Conservation (phyloP, 1,139 yeast species). For the Kodamaea suecica region DNA sequence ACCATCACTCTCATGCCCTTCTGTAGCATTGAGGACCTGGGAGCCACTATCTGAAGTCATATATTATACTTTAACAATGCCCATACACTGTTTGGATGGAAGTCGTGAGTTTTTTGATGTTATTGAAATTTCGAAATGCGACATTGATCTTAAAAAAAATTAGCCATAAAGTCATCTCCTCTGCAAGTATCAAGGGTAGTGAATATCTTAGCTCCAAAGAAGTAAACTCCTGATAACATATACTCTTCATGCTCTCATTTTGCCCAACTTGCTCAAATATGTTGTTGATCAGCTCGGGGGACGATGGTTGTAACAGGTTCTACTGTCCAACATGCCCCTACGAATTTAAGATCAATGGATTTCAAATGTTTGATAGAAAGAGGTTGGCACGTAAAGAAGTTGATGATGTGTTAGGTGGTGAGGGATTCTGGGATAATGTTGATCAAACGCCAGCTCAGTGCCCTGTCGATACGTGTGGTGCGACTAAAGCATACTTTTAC, state of each 20-base stretch:
- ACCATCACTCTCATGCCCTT: neutral
- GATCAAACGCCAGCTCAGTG: constrained; percentile 89
- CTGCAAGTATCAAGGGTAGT: no score
- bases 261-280: constrained; percentile 93
- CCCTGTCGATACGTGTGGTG: constrained; percentile 82
- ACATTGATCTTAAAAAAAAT: no score
- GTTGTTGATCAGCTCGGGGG: constrained; percentile 55
- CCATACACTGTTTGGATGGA: no score
- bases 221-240: no score
- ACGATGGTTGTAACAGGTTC: constrained; percentile 50
- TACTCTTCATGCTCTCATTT: constrained; percentile 94
- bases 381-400: constrained; percentile 81
- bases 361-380: constrained; percentile 83
- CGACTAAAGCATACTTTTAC: constrained; percentile 91
- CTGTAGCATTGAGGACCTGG: neutral
- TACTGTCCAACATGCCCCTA: constrained; percentile 95
- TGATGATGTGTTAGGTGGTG: constrained; percentile 96
- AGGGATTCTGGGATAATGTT: constrained; percentile 98
- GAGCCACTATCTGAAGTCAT: neutral
- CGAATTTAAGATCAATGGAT: constrained; percentile 79
- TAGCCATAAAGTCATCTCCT: neutral
- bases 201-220: no score
- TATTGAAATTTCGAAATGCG: no score
- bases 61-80: neutral
- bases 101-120: no score